Base-by-base conservation (phyloP, 768 basidiomycete species). In the Steccherinum ochraceum region DNA sequence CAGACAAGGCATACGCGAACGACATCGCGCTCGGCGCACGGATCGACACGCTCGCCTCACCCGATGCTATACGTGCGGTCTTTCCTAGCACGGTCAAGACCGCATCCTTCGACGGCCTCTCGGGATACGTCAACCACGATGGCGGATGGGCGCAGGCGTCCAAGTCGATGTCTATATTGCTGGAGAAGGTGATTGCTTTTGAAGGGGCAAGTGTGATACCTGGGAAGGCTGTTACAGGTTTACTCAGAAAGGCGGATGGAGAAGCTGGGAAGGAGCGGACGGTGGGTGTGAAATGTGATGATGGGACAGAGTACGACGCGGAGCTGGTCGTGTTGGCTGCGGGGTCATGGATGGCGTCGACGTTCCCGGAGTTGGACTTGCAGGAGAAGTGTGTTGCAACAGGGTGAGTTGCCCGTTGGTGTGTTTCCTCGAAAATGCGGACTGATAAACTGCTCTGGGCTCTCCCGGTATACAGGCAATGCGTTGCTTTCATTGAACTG, bases 141-240 rank as follows among this genome's bases (percentile, higher is more conserved):
- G 80, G 86, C 1, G 93, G 93, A 12, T 97, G 93, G 93, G 90
- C 80, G 2, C 74, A 85, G 60, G 90, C 93, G 1, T 72, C 75
- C 1, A 78, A 84, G 60, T 90, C 86, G 2, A 60, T 92, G 7
- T 59, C 65, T 2, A 61, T 75, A 10, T 67, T 89, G 52, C 75
- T 84, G 46, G 61, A 67, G 24, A 77, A 72, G 41, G 81, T 95
- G 3, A 60, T 63, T n/a, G 60, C 70, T 11, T 69, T 82, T 40
- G 35, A n/a, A 39, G 84, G 84, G 0, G 91, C 83, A 1, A 73
- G 68, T 20, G 67, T 95, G 24, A 23, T 84, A 3, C 55, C 74
- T 0, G 83, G 82, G 2, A 83, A 80, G 56, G 68, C 73, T 24
- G 88, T 85, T 10, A 61, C 61, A n/a, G 72, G 67, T 5, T 62